Conservation (phyloP, 805 yeast genomes). For the Wickerhamiella hasegawae region DNA sequence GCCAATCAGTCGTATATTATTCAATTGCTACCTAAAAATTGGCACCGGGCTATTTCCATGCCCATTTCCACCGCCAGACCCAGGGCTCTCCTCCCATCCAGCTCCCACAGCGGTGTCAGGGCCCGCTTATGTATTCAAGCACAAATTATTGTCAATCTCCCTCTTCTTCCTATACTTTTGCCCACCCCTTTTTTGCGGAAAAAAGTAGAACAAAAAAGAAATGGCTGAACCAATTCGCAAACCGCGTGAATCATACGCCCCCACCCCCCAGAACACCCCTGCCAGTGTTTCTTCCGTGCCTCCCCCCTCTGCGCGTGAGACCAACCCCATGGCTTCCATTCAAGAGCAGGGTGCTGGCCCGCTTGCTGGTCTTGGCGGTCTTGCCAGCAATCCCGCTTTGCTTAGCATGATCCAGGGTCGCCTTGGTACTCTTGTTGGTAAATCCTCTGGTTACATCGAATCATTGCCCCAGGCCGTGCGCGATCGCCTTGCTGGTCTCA, state of each 20-base stretch:
- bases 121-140: too few relatives aligned
- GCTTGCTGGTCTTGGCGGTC: conserved; percentile 27
- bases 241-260: conserved; percentile 67
- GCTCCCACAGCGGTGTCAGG: too few relatives aligned
- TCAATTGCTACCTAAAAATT: too few relatives aligned
- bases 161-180: too few relatives aligned
- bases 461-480: conserved; percentile 56
- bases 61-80: too few relatives aligned
- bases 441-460: conserved; percentile 73
- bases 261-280: conserved; percentile 98
- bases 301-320: conserved; percentile 12
- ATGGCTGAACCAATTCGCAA: conserved; percentile 85
- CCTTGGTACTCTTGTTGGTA: conserved; percentile 69
- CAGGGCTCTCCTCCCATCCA: too few relatives aligned
- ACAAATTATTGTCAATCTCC: too few relatives aligned
- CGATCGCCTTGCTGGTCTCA: conserved; percentile 65
- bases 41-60: too few relatives aligned
- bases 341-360: conserved; percentile 59
- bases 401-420: conserved; percentile 82
- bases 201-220: not conserved
- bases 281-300: conserved; percentile 60
- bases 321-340: conserved; percentile 39
- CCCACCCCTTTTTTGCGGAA: too few relatives aligned
- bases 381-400: conserved; percentile 59
- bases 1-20: too few relatives aligned